A percentile compares a stretch with the other conserved stretches of the same genome.
Evolutionary conservation across 768 basidiomycete genomes (phyloP).

Genomic region (Mycena haematopus): DNA sequence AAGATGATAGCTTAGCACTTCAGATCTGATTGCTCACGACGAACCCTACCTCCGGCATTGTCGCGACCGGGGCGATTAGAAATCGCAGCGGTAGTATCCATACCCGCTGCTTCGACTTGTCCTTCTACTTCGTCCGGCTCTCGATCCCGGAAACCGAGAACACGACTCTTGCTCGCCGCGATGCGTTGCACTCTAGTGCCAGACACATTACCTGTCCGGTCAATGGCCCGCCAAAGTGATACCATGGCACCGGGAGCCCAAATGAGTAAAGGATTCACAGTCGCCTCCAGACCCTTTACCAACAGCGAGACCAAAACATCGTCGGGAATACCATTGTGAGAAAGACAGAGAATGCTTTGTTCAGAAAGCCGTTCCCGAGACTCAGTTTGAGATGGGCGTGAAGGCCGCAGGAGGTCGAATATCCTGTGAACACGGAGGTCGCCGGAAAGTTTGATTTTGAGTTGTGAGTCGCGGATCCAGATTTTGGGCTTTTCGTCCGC

Average conservation of each 20-base stretch:
- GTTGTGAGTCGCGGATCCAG: constrained; percentile 68
- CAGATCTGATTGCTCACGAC: not conserved
- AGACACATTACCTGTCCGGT: constrained; percentile 52
- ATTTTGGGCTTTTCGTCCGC: constrained; percentile 50
- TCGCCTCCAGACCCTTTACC: constrained; percentile 53
- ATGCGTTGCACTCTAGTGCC: constrained; percentile 50
- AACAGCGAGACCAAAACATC: constrained; percentile 54
- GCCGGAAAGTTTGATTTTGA: constrained; percentile 57
- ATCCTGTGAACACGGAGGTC: constrained; percentile 56
- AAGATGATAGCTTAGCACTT: not conserved
- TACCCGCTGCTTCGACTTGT: constrained; percentile 38
- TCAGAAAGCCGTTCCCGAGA: constrained; percentile 46
- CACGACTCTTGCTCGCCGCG: constrained; percentile 58
- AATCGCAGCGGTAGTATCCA: constrained; percentile 17
- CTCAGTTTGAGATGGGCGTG: constrained; percentile 48
- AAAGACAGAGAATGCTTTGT: constrained; percentile 68
- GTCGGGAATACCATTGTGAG: constrained; percentile 60
- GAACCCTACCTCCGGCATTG: constrained; percentile 46
- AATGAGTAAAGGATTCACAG: constrained; percentile 54
- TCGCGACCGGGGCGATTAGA: constrained; percentile 42
- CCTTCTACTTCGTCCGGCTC: constrained; percentile 39
- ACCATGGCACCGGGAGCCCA: constrained; percentile 55
- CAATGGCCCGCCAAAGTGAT: constrained; percentile 58
- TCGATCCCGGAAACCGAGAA: constrained; percentile 49
- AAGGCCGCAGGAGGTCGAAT: constrained; percentile 64